phyloP scores from a whole-genome alignment of 1,139 yeast species.

The Hyphopichia fennica region DNA sequence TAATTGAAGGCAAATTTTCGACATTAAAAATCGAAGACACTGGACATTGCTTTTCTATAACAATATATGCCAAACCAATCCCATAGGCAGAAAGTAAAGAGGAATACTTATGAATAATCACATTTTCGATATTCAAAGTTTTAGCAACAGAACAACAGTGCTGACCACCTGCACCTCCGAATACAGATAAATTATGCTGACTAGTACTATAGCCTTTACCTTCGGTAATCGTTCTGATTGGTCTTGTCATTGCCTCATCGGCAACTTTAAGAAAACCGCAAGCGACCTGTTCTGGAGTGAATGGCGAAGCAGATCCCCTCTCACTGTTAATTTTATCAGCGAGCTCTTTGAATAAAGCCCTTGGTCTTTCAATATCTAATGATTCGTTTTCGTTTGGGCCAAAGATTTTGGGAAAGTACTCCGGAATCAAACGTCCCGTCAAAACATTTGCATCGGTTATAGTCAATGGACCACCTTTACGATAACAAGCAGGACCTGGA shows the following conservation, averaged over 20 bases:
- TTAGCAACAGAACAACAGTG: slow-evolving; percentile 41
- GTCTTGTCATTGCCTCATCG: slow-evolving; percentile 48
- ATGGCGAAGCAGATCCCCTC: slow-evolving; percentile 17
- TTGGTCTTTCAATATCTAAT: slow-evolving; percentile 33
- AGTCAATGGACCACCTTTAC: slow-evolving; percentile 49
- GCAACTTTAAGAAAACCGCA: slow-evolving; percentile 46
- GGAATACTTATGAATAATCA: slow-evolving; percentile 45
- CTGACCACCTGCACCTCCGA: slow-evolving; percentile 53
- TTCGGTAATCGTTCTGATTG: slow-evolving; percentile 45
- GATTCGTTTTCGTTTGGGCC: slow-evolving; percentile 44
- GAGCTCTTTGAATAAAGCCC: slow-evolving; percentile 28
- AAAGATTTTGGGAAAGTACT: slow-evolving; percentile 43
- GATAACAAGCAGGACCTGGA: slow-evolving; percentile 49
- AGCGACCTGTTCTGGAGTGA: slow-evolving; percentile 44
- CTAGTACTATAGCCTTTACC: slow-evolving; percentile 42
- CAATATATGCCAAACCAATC: slow-evolving; percentile 44
- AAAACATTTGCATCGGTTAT: slow-evolving; percentile 48
- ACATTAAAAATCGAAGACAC: slow-evolving; percentile 28
- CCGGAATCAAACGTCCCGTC: slow-evolving; percentile 41
- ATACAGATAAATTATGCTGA: slow-evolving; percentile 44
- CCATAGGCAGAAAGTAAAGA: slow-evolving; percentile 48
- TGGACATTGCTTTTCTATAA: slow-evolving; percentile 68
- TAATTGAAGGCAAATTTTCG: slow-evolving; percentile 19
- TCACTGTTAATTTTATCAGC: slow-evolving; percentile 32
- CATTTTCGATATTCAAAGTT: slow-evolving; percentile 37